Conservation (phyloP, 441 rosid genomes). For the Pelargonium citronellum region DNA sequence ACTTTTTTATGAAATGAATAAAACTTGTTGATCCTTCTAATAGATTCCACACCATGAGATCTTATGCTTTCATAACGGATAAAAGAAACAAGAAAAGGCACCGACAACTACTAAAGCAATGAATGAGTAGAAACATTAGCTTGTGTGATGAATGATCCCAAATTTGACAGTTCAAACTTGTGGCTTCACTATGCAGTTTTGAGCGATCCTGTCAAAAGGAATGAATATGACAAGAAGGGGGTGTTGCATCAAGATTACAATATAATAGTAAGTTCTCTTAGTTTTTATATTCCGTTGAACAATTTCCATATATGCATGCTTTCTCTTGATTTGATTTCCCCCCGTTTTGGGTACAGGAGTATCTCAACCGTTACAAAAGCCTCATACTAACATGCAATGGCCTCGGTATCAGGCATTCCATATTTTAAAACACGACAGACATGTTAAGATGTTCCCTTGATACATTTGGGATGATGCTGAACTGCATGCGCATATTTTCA, state of each 20-base stretch:
- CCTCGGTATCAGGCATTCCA: conserved; percentile 71
- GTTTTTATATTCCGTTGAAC: background rate
- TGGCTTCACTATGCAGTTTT: conserved; percentile 47
- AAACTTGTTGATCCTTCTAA: background rate
- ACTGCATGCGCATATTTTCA: background rate
- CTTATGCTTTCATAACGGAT: too few species aligned
- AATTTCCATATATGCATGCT: background rate
- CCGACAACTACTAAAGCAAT: background rate
- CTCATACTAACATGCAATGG: conserved; percentile 91
- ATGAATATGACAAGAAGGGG: conserved; percentile 70
- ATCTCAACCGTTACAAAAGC: conserved; percentile 73
- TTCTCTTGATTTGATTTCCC: background rate
- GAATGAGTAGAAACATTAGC: background rate
- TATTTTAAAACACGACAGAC: conserved; percentile 38
- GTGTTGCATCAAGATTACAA: conserved; percentile 54
- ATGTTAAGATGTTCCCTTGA: background rate
- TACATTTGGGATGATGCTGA: conserved; percentile 10
- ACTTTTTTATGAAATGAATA: background rate
- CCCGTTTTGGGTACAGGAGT: conserved; percentile 51
- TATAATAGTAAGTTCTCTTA: conserved; percentile 33
- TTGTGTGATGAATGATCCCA: background rate
- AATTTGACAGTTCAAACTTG: conserved; percentile 13
- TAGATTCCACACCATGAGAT: background rate
- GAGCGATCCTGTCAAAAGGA: conserved; percentile 61
- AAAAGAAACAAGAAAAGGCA: too few species aligned